Evolutionary conservation across 441 rosid species (phyloP), one percentile per base, ranked within the genome.

Genomic region (Erodium trifolium): DNA sequence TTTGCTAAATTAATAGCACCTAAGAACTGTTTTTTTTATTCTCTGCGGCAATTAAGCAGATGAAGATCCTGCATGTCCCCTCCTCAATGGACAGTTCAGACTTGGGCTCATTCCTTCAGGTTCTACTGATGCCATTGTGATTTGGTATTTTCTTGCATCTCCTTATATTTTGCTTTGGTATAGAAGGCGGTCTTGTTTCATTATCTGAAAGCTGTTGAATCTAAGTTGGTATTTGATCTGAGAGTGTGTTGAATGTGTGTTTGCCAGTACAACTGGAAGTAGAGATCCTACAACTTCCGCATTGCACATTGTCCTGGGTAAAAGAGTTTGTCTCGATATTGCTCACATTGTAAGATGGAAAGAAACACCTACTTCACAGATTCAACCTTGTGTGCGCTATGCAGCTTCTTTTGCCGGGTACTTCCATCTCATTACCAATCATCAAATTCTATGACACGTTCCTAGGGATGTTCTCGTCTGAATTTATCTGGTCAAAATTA

Each of bases 321-420:
- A 89, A 82, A 83, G 84, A 79, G 67, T 89, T 71, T 65, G 73
- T 77, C 97, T 93, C 68, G 98, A 93, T 77, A 71, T 87, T 75
- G 93, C 91, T 84, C 98, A 93, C 80, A 85, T 93, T 79, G 96
- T 93, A 78, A 90, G 95, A 81, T 93, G 97, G 98, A 88, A 85
- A 82, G 75, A 82, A 34, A 78, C 88, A 65, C 71, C 85, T 47
- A 73, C 79, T 67, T 87, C 96, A 6, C 73, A 77, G 67, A 80
- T 83, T 67, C 93, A 93, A 77, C 97, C 96, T 74, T 84, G 72
- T 69, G 84, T 89, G 78, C 97, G 94, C 78, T 93, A 91, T 79
- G 96, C 95, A 49, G 96, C 92, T 79, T 93, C 98, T 68, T 93
- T 93, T 85, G 94, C 97, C 72, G 98, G 98, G 98, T 93, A 93